Percentiles rank a stretch among this genome's conserved stretches.
Conservation (phyloP, 2,329 filamentous ascomycete species). For the Sclerotinia sclerotiorum region DNA sequence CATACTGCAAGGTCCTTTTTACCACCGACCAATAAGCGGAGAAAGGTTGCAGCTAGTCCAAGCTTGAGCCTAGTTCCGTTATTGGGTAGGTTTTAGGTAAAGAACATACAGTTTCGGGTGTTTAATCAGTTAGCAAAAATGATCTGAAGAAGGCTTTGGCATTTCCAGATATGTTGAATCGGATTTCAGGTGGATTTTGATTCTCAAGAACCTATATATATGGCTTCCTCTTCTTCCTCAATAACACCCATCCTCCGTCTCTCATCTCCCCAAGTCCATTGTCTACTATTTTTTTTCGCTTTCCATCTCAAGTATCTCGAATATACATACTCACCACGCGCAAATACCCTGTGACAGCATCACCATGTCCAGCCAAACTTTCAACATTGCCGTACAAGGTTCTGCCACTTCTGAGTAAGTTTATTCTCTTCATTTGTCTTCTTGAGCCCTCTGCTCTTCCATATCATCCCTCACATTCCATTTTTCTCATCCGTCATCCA, state of each 20-base stretch:
- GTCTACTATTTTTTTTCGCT: not conserved
- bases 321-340: not conserved
- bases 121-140: no score
- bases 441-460: not conserved
- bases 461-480: not conserved
- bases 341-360: not conserved
- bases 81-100: no score
- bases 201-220: not conserved
- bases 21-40: no score
- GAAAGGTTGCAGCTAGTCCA: no score
- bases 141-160: no score
- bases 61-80: no score
- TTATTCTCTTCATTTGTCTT: not conserved
- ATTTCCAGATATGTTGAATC: no score
- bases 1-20: no score
- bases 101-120: no score
- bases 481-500: not conserved
- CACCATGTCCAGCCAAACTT: not conserved
- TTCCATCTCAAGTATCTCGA: not conserved
- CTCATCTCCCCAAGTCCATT: not conserved
- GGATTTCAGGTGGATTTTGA: no score
- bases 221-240: not conserved
- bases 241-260: not conserved
- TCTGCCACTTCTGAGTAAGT: not conserved
- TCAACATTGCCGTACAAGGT: not conserved